phyloP scores from a whole-genome alignment of 345 rosid species.

The Capsella bursapastoris region DNA sequence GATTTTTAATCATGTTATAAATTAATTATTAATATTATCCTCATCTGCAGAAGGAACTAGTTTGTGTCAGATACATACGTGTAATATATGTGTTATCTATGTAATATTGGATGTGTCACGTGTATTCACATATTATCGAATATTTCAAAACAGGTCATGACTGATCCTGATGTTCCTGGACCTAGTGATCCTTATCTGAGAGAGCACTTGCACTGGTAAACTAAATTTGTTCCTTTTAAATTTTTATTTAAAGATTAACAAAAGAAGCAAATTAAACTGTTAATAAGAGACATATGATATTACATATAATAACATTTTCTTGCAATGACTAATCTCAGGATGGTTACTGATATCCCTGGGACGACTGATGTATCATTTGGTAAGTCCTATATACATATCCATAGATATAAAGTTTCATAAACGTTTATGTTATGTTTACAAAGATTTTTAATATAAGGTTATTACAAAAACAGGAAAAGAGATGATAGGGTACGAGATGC shows the following conservation, averaged over 20 bases:
- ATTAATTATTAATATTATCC: not conserved
- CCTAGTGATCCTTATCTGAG: conserved; percentile 95
- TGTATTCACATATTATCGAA: conserved; percentile 17
- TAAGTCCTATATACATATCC: conserved; percentile 40
- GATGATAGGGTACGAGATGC: conserved; percentile 78
- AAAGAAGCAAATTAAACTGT: not conserved
- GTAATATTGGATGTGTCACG: conserved; percentile 1
- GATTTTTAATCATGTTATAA: not conserved
- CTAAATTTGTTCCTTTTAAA: not conserved
- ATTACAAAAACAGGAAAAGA: conserved; percentile 60
- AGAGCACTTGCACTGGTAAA: conserved; percentile 95
- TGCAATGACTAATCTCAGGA: conserved; percentile 55
- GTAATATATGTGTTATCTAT: conserved; percentile 4
- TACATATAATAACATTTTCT: conserved; percentile 18
- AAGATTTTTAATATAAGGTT: conserved; percentile 10
- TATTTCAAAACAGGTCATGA: conserved; percentile 70
- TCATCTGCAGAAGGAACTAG: not conserved
- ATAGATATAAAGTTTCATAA: not conserved
- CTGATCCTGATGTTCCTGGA: conserved; percentile 98
- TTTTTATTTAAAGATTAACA: not conserved
- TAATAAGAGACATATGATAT: not conserved
- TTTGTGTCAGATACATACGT: conserved; percentile 14
- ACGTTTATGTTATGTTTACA: not conserved
- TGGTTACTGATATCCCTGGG: conserved; percentile 96
- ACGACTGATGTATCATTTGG: conserved; percentile 94